Evolutionary conservation across 345 rosid species (phyloP), one percentile per base, ranked within the genome.

Genomic region (Gossypium bickii): DNA sequence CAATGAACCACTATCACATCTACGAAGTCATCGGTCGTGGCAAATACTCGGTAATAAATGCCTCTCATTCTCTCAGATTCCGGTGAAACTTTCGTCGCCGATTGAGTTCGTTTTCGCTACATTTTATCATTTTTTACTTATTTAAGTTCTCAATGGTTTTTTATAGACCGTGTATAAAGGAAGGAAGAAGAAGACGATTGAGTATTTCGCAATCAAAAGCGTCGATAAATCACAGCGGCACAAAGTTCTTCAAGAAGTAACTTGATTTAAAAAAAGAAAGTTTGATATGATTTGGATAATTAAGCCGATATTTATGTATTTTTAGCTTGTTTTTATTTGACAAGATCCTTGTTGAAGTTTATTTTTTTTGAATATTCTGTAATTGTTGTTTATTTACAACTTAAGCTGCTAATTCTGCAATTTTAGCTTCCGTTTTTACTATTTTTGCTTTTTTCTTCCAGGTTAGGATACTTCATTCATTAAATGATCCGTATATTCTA

Each of bases 11-110:
- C 55, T 94, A 85, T 75, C 98, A 94, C 86, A 86, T 94, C 77
- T 94, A 92, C 84, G 97, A 88, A 83, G 97, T 94, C 61, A 90
- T 94, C 55, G 97, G 98, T 67, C 98, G 91, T 57, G 98, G 98
- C 76, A 94, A 92, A 82, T 88, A 83, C 90, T 92, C 98, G 89
- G 98, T 94, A 84, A 74, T 60, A 67, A 11, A n/a, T 5, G 7
- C 66, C 51, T 48, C 12, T 45, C 75, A 20, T 71, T 24, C 29
- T 55, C 59, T 78, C 48, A 3, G 0, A 64, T 11, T 11, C 53
- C 41, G 9, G 12, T 49, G 18, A 7, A 45, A 15, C 13, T 67
- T 61, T 58, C 24, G 48, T 9, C 16, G 7, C 65, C 47, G 25
- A 0, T 25, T 47, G 9, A 2, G 63, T 76, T 74, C 62, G n/a